phyloP scores from a whole-genome alignment of 75 land plant genomes.

The Cryptomeria japonica region DNA sequence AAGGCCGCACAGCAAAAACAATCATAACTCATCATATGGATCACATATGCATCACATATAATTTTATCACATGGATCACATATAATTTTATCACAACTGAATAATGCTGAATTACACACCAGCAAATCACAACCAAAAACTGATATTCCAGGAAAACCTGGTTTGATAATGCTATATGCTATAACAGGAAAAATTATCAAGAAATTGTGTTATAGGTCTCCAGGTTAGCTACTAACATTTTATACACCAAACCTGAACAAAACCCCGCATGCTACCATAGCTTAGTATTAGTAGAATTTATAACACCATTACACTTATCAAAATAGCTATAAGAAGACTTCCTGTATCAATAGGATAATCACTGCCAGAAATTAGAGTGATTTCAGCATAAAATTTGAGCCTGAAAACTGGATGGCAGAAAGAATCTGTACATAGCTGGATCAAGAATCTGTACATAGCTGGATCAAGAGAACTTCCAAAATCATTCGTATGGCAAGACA shows the following conservation, averaged over 20 bases:
- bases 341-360: background rate
- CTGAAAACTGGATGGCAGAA: background rate
- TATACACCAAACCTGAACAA: background rate
- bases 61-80: background rate
- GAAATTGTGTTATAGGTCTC: background rate
- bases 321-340: background rate
- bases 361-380: background rate
- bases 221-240: background rate
- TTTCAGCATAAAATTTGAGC: background rate
- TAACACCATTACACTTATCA: background rate
- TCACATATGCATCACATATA: background rate
- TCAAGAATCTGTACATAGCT: background rate
- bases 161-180: background rate
- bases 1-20: too few species aligned
- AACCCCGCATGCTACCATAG: background rate
- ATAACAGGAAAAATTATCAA: background rate
- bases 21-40: too few species aligned
- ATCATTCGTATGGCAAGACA: background rate
- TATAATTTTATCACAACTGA: background rate
- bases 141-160: background rate
- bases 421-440: background rate
- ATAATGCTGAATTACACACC: background rate
- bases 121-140: background rate
- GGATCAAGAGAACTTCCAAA: background rate
- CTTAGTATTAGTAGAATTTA: background rate